A percentile compares a stretch with the other conserved stretches of the same genome.
Conservation (phyloP, 805 yeast genomes). For the Jamesozyma gamospora region DNA sequence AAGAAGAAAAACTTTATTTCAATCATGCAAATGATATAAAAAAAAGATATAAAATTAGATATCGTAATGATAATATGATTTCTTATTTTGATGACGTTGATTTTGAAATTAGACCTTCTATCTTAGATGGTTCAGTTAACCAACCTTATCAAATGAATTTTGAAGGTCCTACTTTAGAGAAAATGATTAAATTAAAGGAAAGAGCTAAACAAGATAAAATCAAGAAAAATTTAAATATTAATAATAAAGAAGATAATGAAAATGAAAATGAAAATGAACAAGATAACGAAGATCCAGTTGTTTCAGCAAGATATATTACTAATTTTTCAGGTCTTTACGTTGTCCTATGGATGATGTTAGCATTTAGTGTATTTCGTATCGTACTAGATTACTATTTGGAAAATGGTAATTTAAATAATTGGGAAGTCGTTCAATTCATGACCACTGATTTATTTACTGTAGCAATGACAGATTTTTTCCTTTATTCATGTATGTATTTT, state of each 20-base stretch:
- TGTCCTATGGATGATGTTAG: constrained; percentile 64
- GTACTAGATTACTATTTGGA: constrained; percentile 45
- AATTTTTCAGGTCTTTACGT: constrained; percentile 71
- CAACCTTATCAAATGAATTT: constrained; percentile 25
- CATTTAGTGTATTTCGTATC: constrained; percentile 43
- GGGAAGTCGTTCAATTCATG: constrained; percentile 50
- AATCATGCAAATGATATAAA: no score
- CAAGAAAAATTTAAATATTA: no score
- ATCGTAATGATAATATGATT: constrained; percentile 18
- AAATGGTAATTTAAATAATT: constrained; percentile 31
- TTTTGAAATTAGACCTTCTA: constrained; percentile 35
- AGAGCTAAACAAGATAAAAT: no score
- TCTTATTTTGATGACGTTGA: constrained; percentile 48
- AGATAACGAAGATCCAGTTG: neutral
- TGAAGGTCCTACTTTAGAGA: constrained; percentile 24
- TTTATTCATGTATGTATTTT: constrained; percentile 62
- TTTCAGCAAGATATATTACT: neutral
- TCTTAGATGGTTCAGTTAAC: constrained; percentile 41
- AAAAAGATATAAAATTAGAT: no score
- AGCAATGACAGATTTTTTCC: constrained; percentile 57
- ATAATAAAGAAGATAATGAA: constrained; percentile 5
- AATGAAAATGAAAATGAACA: neutral
- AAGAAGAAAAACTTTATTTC: no score
- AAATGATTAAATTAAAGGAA: constrained; percentile 13
- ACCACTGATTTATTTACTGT: constrained; percentile 50